Percentiles rank a stretch among this genome's conserved stretches.
Conservation (phyloP, 345 rosid species). For the Raphanus raphanistrum region DNA sequence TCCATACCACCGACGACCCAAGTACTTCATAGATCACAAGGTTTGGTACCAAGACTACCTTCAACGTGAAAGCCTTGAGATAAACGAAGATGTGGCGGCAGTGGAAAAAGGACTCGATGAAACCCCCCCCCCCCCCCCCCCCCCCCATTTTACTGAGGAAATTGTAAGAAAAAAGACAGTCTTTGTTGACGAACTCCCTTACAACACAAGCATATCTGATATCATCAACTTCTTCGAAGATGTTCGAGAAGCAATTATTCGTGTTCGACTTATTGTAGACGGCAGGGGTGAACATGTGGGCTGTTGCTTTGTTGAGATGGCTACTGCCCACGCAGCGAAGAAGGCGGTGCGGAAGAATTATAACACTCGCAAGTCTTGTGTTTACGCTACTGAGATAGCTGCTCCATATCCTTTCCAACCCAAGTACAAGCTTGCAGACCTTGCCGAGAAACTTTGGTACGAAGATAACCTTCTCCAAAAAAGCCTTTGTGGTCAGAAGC, state of each 20-base stretch:
- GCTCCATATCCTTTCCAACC: slow-evolving; percentile 1
- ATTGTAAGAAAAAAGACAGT: background rate
- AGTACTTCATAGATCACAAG: background rate
- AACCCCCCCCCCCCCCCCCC: too few relatives aligned
- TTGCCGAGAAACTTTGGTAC: background rate
- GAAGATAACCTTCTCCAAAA: background rate
- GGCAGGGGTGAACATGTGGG: background rate
- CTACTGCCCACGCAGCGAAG: background rate
- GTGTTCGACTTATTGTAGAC: slow-evolving; percentile 1
- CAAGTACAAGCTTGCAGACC: background rate
- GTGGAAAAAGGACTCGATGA: background rate
- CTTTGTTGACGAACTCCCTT: background rate
- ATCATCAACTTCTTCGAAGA: background rate
- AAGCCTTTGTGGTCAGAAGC: background rate
- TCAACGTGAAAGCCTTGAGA: background rate
- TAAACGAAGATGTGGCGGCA: background rate
- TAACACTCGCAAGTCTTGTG: background rate
- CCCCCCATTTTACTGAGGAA: background rate
- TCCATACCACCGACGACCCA: background rate
- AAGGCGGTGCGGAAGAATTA: background rate
- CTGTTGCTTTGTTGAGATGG: background rate
- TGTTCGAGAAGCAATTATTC: background rate
- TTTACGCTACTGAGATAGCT: background rate
- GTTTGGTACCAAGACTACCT: slow-evolving; percentile 1
- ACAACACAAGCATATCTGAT: background rate